phyloP scores from a whole-genome alignment of 1,284 basidiomycete species.

The Melampsora larici-populina region DNA sequence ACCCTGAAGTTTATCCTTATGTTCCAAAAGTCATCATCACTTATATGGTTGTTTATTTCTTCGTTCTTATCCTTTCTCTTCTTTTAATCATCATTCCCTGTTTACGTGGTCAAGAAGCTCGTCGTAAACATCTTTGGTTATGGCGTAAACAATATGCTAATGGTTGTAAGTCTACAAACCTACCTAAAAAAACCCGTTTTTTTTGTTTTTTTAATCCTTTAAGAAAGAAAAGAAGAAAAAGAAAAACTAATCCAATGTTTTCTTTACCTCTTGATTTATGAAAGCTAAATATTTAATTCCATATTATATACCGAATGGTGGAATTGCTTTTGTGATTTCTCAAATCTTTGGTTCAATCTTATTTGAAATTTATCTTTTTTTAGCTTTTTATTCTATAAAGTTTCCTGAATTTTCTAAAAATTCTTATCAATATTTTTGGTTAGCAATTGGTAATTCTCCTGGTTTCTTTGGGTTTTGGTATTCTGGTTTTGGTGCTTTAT shows the following conservation, averaged over 20 bases:
- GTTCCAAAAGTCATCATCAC: not conserved
- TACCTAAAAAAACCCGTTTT: no score
- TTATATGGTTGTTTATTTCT: not conserved
- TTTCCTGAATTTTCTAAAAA: not conserved
- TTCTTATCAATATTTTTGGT: not conserved
- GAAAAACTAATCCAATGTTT: no score
- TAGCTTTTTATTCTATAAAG: not conserved
- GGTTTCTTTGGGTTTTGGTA: slow-evolving; percentile 1
- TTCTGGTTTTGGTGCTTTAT: slow-evolving; percentile 3
- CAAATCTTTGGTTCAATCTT: slow-evolving; percentile 8
- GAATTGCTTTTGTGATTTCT: not conserved
- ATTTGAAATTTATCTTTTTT: not conserved
- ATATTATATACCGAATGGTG: slow-evolving; percentile 1
- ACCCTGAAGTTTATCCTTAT: not conserved
- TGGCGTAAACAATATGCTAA: not conserved
- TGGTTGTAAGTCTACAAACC: not conserved
- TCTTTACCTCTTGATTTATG: not conserved
- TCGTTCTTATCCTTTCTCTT: not conserved
- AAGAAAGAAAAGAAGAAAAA: no score
- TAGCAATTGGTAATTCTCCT: slow-evolving; percentile 1
- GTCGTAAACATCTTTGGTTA: slow-evolving; percentile 1
- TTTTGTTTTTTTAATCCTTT: no score
- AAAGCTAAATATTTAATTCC: not conserved
- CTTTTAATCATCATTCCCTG: not conserved
- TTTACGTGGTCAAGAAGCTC: not conserved